These are phyloP conservation scores for Cyclotella sp. DNA, from an alignment of 108 stramenopile species.

Conservation along the genomic window DNA sequence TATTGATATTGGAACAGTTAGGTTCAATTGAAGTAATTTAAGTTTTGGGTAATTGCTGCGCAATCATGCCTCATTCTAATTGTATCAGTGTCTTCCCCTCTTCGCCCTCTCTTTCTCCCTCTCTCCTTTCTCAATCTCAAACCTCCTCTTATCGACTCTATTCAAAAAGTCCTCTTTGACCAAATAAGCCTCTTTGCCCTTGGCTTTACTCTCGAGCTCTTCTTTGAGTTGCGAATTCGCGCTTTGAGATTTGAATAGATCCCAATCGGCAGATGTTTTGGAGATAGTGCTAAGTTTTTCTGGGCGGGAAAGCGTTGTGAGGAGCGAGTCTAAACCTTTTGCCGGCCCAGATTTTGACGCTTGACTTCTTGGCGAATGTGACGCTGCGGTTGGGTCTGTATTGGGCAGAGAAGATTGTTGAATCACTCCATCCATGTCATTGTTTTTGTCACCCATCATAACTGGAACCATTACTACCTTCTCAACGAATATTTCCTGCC, in stretches of 20 bases:
- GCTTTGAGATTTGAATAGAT: conserved; percentile 81
- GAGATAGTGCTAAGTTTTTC: conserved; percentile 76
- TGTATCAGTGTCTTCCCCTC: conserved; percentile 31
- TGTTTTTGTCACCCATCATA: not conserved
- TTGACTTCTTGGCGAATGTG: not conserved
- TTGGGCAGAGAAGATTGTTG: conserved; percentile 1
- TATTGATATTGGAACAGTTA: too few relatives aligned
- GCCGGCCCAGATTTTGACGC: conserved; percentile 2
- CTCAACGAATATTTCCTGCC: conserved; percentile 54
- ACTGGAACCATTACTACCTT: conserved; percentile 45
- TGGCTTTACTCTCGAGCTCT: conserved; percentile 76
- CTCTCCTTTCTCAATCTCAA: conserved; percentile 82
- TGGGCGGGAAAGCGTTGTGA: conserved; percentile 72
- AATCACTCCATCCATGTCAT: not conserved
- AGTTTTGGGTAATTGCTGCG: too few relatives aligned
- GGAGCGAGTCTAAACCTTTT: conserved; percentile 66
- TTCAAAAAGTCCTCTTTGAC: conserved; percentile 90
- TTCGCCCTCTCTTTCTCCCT: conserved; percentile 73
- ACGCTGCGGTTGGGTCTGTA: not conserved
- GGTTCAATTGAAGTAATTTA: too few relatives aligned
- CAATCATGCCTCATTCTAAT: not conserved
- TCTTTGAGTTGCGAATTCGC: conserved; percentile 67
- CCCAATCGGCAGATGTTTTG: conserved; percentile 92
- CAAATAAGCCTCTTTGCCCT: conserved; percentile 84
- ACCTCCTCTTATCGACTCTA: conserved; percentile 81